Percentiles rank a stretch among this genome's conserved stretches.
Conservation (phyloP, 495 filamentous ascomycete genomes). For the Viridothelium virens region DNA sequence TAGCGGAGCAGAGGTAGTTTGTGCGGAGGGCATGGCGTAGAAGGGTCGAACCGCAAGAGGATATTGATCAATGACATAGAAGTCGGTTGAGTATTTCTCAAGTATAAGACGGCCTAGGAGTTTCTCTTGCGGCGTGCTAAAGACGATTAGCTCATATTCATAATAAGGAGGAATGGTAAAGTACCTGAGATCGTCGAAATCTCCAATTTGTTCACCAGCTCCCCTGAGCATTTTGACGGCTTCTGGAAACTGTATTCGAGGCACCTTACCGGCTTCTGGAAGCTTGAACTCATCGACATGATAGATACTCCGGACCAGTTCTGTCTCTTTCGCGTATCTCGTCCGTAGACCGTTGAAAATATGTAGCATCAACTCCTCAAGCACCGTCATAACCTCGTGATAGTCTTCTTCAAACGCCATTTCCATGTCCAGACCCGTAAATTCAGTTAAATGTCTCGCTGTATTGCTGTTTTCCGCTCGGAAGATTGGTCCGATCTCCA, state of each 20-base stretch:
- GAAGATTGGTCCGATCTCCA: constrained; percentile 41
- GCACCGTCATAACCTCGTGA: constrained; percentile 39
- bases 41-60: constrained; percentile 78
- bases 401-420: constrained; percentile 43
- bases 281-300: constrained; percentile 42
- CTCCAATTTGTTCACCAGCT: constrained; percentile 60
- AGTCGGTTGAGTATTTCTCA: constrained; percentile 79
- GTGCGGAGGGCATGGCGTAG: constrained; percentile 75
- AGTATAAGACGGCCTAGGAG: constrained; percentile 77
- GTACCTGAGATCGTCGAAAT: constrained; percentile 70
- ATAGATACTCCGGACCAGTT: constrained; percentile 37
- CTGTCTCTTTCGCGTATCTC: constrained; percentile 37
- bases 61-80: constrained; percentile 89
- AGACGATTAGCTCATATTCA: constrained; percentile 26
- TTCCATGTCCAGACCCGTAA: constrained; percentile 42
- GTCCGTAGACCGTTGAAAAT: constrained; percentile 39
- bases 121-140: constrained; percentile 73
- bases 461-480: constrained; percentile 44
- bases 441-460: constrained; percentile 41
- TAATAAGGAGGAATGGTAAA: constrained; percentile 20
- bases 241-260: constrained; percentile 78
- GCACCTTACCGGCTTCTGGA: constrained; percentile 61
- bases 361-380: constrained; percentile 40
- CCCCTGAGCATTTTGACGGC: constrained; percentile 73
- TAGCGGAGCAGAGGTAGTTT: constrained; percentile 48